Conservation (phyloP, 768 basidiomycete species). For the Lentinula raphanica region DNA sequence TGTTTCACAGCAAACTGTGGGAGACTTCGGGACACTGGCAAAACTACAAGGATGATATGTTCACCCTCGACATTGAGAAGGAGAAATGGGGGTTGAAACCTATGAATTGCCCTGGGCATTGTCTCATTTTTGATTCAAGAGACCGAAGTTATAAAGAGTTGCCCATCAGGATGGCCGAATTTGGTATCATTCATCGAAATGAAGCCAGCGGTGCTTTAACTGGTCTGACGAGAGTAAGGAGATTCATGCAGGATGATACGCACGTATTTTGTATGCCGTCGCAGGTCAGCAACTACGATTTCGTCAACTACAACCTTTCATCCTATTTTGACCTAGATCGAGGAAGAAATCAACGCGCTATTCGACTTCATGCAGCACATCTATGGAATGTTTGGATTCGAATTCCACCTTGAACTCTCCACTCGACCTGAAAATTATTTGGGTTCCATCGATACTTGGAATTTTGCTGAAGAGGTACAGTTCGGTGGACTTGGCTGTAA, state of each 20-base stretch:
- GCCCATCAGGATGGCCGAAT: constrained; percentile 97
- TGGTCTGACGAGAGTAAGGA: constrained; percentile 86
- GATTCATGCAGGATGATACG: constrained; percentile 97
- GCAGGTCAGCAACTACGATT: constrained; percentile 46
- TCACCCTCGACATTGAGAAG: constrained; percentile 89
- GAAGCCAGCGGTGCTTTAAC: constrained; percentile 93
- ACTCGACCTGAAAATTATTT: constrained; percentile 95
- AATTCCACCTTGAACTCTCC: constrained; percentile 89
- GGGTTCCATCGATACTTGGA: constrained; percentile 86
- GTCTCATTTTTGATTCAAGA: constrained; percentile 89
- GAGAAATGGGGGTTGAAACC: constrained; percentile 95
- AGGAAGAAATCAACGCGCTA: constrained; percentile 75
- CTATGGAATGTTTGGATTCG: constrained; percentile 92
- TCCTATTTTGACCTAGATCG: constrained; percentile 51
- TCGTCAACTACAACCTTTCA: neutral
- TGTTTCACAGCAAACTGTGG: constrained; percentile 96
- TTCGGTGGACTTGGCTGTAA: neutral
- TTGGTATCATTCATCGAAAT: constrained; percentile 95
- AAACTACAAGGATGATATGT: constrained; percentile 99
- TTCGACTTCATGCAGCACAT: constrained; percentile 96
- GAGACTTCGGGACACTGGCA: constrained; percentile 98
- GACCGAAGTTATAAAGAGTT: constrained; percentile 94
- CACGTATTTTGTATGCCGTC: constrained; percentile 97
- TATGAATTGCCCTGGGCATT: constrained; percentile 99
- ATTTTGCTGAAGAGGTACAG: constrained; percentile 75